phyloP scores from a whole-genome alignment of 176 grass and related monocot species.

The Elaeis guineensis region DNA sequence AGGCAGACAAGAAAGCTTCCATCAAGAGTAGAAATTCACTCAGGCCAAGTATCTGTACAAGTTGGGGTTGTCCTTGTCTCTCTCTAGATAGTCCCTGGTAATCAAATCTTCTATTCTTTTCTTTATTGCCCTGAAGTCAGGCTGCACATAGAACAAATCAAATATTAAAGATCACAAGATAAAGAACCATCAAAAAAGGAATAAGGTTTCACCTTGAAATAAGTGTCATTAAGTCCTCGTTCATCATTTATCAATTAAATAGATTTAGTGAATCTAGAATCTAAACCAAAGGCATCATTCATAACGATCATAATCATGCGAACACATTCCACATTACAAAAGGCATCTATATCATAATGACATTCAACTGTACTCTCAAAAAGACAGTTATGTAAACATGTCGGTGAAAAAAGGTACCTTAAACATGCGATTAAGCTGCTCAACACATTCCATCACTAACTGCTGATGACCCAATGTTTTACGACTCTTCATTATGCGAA shows the following conservation, averaged over 20 bases:
- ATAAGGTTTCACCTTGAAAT: too few relatives aligned
- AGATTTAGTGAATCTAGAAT: too few relatives aligned
- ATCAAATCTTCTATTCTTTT: constrained; percentile 85
- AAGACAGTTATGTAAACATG: background rate
- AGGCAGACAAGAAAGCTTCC: background rate
- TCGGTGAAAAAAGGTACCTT: constrained; percentile 35
- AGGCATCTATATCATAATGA: too few relatives aligned
- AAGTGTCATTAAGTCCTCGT: too few relatives aligned
- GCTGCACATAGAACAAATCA: constrained; percentile 26
- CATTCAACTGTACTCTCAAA: too few relatives aligned
- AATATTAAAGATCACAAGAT: background rate
- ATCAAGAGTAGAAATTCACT: background rate
- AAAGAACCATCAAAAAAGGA: background rate
- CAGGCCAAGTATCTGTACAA: constrained; percentile 69
- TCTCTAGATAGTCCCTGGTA: constrained; percentile 73
- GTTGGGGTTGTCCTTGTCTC: constrained; percentile 69
- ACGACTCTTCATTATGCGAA: constrained; percentile 66
- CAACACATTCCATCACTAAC: constrained; percentile 56
- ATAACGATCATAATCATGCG: too few relatives aligned
- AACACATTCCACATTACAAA: too few relatives aligned
- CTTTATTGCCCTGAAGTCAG: constrained; percentile 89
- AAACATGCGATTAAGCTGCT: constrained; percentile 77
- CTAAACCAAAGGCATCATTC: too few relatives aligned
- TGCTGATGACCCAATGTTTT: constrained; percentile 57
- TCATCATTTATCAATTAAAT: too few relatives aligned